Percentiles rank a stretch among this genome's conserved stretches.
Conservation (phyloP, 805 yeast species). For the Saccharomycopsis sp. region DNA sequence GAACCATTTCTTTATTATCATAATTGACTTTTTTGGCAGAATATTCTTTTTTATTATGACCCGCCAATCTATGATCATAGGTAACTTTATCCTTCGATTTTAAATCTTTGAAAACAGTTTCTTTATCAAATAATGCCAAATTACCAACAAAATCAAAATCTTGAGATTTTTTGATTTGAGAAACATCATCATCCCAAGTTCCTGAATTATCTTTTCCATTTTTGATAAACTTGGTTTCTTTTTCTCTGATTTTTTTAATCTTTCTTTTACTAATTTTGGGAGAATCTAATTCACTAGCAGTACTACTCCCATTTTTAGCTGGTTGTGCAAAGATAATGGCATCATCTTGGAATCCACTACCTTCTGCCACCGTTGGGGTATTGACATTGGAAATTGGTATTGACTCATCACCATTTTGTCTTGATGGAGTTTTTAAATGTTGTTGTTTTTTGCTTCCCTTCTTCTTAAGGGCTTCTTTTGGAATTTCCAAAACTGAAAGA, state of each 20-base stretch:
- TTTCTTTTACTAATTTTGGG: conserved; percentile 15
- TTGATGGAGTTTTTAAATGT: conserved; percentile 18
- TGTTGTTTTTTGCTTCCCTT: conserved; percentile 20
- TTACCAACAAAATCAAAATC: conserved; percentile 86
- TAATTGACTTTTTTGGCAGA: conserved; percentile 37
- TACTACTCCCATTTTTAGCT: conserved; percentile 8
- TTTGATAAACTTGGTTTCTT: no score
- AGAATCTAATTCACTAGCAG: conserved; percentile 6
- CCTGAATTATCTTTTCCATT: conserved; percentile 23
- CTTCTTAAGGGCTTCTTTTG: conserved; percentile 22
- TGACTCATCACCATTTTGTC: conserved; percentile 5
- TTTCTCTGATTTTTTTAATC: conserved; percentile 5
- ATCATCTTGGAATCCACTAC: conserved; percentile 20
- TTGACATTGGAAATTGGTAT: conserved; percentile 4
- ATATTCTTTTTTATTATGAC: conserved; percentile 49
- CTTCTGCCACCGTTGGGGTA: neutral
- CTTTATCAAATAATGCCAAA: conserved; percentile 72
- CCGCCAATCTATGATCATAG: conserved; percentile 56
- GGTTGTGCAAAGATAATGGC: conserved; percentile 24
- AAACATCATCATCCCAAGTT: conserved; percentile 43
- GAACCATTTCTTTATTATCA: conserved; percentile 67
- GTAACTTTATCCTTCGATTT: conserved; percentile 50
- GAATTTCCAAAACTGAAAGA: conserved; percentile 46
- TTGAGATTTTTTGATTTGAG: conserved; percentile 34
- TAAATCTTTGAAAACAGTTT: conserved; percentile 68